These are phyloP conservation scores for Penicillium ochrochloron DNA, from an alignment of 495 filamentous ascomycete species.

Conservation along the genomic window DNA sequence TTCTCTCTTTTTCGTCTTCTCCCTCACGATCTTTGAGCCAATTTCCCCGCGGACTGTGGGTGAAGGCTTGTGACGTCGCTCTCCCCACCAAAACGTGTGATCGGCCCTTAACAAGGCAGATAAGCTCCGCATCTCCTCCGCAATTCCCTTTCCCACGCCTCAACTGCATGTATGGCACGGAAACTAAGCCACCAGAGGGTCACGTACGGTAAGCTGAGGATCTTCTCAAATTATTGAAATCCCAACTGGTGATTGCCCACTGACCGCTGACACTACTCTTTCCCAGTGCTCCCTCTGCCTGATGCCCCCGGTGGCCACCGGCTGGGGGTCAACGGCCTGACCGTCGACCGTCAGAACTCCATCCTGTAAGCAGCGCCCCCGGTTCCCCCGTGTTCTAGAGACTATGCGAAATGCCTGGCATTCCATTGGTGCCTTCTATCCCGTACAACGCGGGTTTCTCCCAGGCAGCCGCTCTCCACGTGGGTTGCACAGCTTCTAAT, in stretches of 20 bases:
- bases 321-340: slow-evolving; percentile 91
- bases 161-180: slow-evolving; percentile 50
- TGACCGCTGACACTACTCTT: slow-evolving; percentile 8
- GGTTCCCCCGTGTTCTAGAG: not conserved
- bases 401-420: not conserved
- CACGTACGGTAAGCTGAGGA: slow-evolving; percentile 46
- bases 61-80: slow-evolving; percentile 26
- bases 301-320: slow-evolving; percentile 90
- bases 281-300: slow-evolving; percentile 86
- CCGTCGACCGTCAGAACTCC: slow-evolving; percentile 79
- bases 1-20: not conserved
- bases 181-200: slow-evolving; percentile 56
- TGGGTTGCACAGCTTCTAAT: slow-evolving; percentile 30
- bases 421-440: not conserved
- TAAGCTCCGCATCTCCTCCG: slow-evolving; percentile 47
- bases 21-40: not conserved
- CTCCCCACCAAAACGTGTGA: slow-evolving; percentile 36
- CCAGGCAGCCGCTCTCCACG: slow-evolving; percentile 12
- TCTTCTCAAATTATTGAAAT: not conserved
- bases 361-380: slow-evolving; percentile 72
- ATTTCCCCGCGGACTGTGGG: not conserved
- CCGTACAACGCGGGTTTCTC: not conserved
- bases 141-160: slow-evolving; percentile 35
- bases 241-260: slow-evolving; percentile 22
- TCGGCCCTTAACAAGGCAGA: slow-evolving; percentile 38